phyloP scores from a whole-genome alignment of 2,329 filamentous ascomycete species.

The Elsinoe perseae region DNA sequence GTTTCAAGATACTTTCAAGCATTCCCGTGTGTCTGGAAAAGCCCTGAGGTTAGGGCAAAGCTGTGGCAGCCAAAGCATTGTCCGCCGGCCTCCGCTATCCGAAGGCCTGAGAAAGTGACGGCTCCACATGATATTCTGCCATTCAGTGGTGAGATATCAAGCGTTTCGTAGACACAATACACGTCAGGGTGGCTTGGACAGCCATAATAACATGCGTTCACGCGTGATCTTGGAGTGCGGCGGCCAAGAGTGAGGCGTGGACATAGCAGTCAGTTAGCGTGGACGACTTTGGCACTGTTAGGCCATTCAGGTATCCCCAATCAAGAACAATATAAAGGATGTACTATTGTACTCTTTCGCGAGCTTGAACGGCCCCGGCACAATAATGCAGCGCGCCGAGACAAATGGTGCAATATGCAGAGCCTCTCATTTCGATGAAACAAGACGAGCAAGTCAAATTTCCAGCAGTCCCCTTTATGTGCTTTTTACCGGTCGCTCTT shows the following conservation, averaged over 20 bases:
- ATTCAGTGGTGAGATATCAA: neutral
- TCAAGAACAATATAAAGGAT: no score
- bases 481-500: conserved; percentile 1
- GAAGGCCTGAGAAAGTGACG: neutral
- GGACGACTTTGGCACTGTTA: no score
- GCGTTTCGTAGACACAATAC: neutral
- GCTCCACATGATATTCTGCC: neutral
- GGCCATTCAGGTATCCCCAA: no score
- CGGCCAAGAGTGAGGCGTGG: no score
- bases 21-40: conserved; percentile 7
- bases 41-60: conserved; percentile 7
- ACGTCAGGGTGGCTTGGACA: neutral
- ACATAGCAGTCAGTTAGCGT: no score
- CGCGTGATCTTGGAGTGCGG: no score
- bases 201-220: neutral
- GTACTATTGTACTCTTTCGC: neutral
- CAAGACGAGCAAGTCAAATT: neutral
- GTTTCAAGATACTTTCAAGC: conserved; percentile 12
- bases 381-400: neutral
- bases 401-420: neutral
- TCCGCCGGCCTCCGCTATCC: neutral
- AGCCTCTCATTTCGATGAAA: conserved; percentile 7
- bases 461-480: neutral
- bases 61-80: neutral
- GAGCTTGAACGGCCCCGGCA: neutral